Conservation (phyloP, 345 rosid species). For the Citrus medica region DNA sequence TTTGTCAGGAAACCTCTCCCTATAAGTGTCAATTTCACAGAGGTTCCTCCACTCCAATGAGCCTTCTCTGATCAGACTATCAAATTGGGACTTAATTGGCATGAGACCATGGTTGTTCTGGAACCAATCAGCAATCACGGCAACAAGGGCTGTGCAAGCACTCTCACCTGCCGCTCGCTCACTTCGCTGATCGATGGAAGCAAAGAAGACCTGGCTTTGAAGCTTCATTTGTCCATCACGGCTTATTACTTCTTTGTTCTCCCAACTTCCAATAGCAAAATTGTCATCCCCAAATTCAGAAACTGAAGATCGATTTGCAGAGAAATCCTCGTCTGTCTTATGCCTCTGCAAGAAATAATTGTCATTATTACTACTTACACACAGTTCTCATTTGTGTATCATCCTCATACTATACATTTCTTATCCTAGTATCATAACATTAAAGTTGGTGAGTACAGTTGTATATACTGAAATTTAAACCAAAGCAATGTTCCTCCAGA, state of each 20-base stretch:
- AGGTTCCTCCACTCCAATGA: conserved; percentile 94
- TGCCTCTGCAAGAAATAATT: conserved; percentile 51
- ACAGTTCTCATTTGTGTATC: not conserved
- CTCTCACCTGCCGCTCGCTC: conserved; percentile 95
- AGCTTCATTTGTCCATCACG: conserved; percentile 95
- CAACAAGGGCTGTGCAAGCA: conserved; percentile 95
- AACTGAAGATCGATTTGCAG: conserved; percentile 56
- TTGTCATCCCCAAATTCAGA: conserved; percentile 93
- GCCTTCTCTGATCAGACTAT: conserved; percentile 86
- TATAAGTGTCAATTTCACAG: conserved; percentile 70
- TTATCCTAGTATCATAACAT: not conserved
- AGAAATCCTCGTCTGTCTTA: conserved; percentile 64
- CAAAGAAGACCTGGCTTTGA: conserved; percentile 66
- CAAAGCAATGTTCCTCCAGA: not conserved
- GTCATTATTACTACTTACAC: not conserved
- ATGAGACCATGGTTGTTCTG: conserved; percentile 68
- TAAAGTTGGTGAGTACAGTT: not conserved
- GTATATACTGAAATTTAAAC: not conserved
- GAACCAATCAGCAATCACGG: conserved; percentile 93
- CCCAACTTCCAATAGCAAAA: conserved; percentile 92
- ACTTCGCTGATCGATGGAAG: conserved; percentile 93
- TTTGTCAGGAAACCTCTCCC: conserved; percentile 80
- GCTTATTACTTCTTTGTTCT: conserved; percentile 66
- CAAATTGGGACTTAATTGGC: conserved; percentile 92
- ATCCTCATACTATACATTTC: not conserved